These are phyloP conservation scores for Trypethelium eluteriae DNA, from an alignment of 495 filamentous ascomycete species.

Conservation along the genomic window DNA sequence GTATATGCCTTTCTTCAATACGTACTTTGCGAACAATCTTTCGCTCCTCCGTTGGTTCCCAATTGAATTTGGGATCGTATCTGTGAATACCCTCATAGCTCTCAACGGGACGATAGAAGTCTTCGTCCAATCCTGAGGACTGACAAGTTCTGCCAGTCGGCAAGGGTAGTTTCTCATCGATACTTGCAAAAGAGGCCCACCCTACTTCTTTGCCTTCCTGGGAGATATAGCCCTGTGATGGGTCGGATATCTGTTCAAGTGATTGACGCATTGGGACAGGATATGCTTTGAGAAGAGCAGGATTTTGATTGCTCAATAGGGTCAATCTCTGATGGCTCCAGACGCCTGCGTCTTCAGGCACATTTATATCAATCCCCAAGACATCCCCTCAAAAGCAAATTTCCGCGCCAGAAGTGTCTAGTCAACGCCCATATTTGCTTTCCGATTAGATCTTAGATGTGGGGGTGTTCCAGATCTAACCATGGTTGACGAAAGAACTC, in stretches of 20 bases:
- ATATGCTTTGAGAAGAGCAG: background rate
- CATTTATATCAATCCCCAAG: no score
- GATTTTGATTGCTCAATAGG: background rate
- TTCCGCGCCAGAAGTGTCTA: background rate
- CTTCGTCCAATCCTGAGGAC: constrained; percentile 23
- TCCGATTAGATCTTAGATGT: background rate
- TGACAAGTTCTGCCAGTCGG: constrained; percentile 21
- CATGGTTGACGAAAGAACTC: background rate
- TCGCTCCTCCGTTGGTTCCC: constrained; percentile 64
- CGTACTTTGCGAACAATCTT: constrained; percentile 56
- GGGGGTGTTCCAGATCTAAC: background rate
- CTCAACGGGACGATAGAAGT: constrained; percentile 52
- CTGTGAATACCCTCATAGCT: constrained; percentile 62
- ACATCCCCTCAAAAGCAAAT: background rate
- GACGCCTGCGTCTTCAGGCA: background rate
- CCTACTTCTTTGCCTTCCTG: background rate
- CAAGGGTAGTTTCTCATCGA: background rate
- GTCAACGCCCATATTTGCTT: background rate
- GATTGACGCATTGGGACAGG: background rate
- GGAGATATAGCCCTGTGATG: background rate
- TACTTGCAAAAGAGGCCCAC: background rate
- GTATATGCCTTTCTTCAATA: constrained; percentile 15
- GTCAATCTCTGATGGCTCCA: background rate
- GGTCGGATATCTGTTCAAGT: constrained; percentile 5
- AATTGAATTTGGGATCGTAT: constrained; percentile 65